Percentiles rank a stretch among this genome's conserved stretches.
phyloP scores from a whole-genome alignment of 352 stramenopile species.

The Phytophthora ramorum region DNA sequence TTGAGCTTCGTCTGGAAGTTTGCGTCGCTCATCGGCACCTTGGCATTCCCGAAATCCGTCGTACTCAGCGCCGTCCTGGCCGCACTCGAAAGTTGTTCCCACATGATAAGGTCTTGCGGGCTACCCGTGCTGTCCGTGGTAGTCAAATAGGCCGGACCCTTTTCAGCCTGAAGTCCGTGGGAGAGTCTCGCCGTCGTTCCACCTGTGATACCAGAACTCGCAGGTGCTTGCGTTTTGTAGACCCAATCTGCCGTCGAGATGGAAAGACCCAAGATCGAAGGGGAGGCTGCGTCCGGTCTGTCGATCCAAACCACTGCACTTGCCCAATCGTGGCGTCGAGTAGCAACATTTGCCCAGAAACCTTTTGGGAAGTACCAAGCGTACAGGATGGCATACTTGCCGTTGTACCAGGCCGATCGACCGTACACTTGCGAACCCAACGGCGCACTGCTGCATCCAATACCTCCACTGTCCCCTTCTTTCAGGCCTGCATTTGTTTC shows the following conservation, averaged over 20 bases:
- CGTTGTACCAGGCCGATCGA: conserved; percentile 18
- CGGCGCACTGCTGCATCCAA: conserved; percentile 1
- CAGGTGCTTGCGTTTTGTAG: conserved; percentile 12
- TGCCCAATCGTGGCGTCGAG: conserved; percentile 20
- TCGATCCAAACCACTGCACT: conserved; percentile 25
- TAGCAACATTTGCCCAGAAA: conserved; percentile 10
- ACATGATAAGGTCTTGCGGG: conserved; percentile 20
- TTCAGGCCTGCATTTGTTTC: conserved; percentile 15
- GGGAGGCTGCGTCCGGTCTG: conserved; percentile 3
- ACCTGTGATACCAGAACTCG: conserved; percentile 6
- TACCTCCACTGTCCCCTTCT: conserved; percentile 2
- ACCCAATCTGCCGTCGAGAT: conserved; percentile 11
- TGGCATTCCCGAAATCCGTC: conserved; percentile 19
- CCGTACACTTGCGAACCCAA: conserved; percentile 27
- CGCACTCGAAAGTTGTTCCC: conserved; percentile 19
- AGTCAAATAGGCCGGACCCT: conserved; percentile 4
- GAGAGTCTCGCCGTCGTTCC: conserved; percentile 12
- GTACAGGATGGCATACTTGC: conserved; percentile 22
- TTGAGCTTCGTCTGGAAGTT: conserved; percentile 21
- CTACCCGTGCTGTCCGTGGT: conserved; percentile 4
- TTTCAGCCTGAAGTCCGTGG: conserved; percentile 9
- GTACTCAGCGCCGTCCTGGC: conserved; percentile 15
- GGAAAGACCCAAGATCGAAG: conserved; percentile 14
- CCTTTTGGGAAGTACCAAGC: conserved; percentile 29
- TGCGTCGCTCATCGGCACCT: conserved; percentile 15